phyloP scores from a whole-genome alignment of 169 alveolate species.

The Plasmodium berghei region DNA sequence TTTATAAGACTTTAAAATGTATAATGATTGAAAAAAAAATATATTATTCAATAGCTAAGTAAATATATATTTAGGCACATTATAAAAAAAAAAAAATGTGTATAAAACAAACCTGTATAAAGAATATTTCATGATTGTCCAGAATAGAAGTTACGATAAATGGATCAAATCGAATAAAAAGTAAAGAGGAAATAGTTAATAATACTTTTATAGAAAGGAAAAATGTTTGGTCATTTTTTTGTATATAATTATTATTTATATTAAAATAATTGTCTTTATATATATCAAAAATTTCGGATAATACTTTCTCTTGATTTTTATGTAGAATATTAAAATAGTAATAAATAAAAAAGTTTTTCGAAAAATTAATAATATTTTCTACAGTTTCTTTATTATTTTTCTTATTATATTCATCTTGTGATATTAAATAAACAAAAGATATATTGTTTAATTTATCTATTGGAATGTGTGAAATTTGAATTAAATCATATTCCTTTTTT shows the following conservation, averaged over 20 bases:
- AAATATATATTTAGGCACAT: neutral
- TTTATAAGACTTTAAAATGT: no score
- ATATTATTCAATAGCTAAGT: neutral
- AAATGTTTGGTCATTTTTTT: slow-evolving; percentile 18
- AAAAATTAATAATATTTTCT: slow-evolving; percentile 28
- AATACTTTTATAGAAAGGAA: slow-evolving; percentile 41
- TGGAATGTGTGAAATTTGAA: slow-evolving; percentile 14
- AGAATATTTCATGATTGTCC: slow-evolving; percentile 15
- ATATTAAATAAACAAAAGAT: slow-evolving; percentile 47
- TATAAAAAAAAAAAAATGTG: neutral
- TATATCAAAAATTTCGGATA: slow-evolving; percentile 1
- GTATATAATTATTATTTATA: slow-evolving; percentile 10
- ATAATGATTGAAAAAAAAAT: no score
- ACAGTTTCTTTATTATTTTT: slow-evolving; percentile 18
- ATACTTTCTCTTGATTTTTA: neutral
- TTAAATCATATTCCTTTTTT: slow-evolving; percentile 13
- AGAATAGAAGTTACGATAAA: slow-evolving; percentile 6
- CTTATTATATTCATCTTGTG: slow-evolving; percentile 60
- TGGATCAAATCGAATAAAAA: slow-evolving; percentile 54
- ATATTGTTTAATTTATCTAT: slow-evolving; percentile 35
- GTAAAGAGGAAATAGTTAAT: slow-evolving; percentile 44
- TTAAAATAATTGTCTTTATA: slow-evolving; percentile 45
- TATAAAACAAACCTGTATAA: slow-evolving; percentile 27
- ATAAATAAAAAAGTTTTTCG: slow-evolving; percentile 25
- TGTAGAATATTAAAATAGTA: slow-evolving; percentile 32